These are phyloP conservation scores for Nicotiana attenuata DNA, from an alignment of 257 asterid species.

Conservation along the genomic window DNA sequence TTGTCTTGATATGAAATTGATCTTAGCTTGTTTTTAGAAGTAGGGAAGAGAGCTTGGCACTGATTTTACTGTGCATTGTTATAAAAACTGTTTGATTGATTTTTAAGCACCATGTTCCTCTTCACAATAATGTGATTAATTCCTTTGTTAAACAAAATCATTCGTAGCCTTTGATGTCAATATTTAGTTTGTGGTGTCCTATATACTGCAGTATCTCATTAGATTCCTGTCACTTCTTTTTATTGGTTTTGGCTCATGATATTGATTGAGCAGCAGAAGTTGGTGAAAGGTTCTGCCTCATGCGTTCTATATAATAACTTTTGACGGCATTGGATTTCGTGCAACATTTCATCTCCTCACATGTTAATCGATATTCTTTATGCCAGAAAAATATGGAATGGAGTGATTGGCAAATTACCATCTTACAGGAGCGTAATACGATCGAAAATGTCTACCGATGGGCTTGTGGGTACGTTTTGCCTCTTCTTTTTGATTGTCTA, in stretches of 20 bases:
- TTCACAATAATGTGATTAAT: background rate
- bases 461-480: conserved; percentile 85
- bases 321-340: background rate
- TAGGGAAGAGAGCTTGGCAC: background rate
- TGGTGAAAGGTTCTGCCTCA: background rate
- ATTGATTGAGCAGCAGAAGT: background rate
- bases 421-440: conserved; percentile 71
- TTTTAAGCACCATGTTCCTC: background rate
- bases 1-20: background rate
- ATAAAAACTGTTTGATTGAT: background rate
- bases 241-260: background rate
- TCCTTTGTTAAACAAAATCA: background rate
- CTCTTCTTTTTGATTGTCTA: conserved; percentile 1
- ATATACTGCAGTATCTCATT: background rate
- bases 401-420: conserved; percentile 69
- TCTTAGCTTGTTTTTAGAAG: background rate
- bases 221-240: background rate
- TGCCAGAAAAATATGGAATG: conserved; percentile 70
- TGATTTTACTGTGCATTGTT: background rate
- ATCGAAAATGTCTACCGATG: conserved; percentile 72
- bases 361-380: background rate
- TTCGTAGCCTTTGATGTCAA: background rate
- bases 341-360: background rate
- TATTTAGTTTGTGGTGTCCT: too few relatives aligned
- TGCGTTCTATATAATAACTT: background rate